Evolutionary conservation across 2,329 filamentous ascomycete genomes (phyloP), one percentile per base, ranked within the genome.

Genomic region (Penicillium brevicompactum): DNA sequence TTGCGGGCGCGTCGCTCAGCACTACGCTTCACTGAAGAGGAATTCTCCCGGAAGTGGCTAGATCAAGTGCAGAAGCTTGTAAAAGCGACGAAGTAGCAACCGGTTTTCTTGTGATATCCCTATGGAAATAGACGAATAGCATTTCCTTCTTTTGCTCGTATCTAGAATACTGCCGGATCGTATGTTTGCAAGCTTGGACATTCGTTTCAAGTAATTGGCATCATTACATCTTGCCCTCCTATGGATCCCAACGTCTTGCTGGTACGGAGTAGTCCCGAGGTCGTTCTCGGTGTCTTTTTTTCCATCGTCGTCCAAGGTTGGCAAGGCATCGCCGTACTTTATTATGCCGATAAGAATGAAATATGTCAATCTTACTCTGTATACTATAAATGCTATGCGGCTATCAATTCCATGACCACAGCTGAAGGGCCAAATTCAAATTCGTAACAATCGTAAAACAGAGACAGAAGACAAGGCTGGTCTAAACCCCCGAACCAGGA

Each of bases 21-120:
- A 1, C 84, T 85, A 74, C 80, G 94, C 45, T 99, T 99, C 70
- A 92, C 90, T 0, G 93, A 97, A 68, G 87, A 89, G 65, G 89
- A 88, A 56, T 99, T 99, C 76, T 87, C 84, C 1, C 82, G 82
- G 64, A 87, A 86, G 62, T 99, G 94, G 93, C 75, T 90, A 42
- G 74, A 74, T 30, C 85, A 95, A 72, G 84, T 95, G 79, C 86
- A 88, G 67, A 84, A 81, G 65, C 78, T 97, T 56, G 84, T 97
- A 32, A 67, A 67, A 40, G 66, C 73, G 72, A 46, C 54, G 32
- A 56, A 57, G 38, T 63, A 65, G 51, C 8, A 27, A 53, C 8
- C n/a, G 2, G 18, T 34, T 40, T 56, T 27, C 24, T 49, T 30
- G 45, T 49, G 38, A 58, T 48, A 53, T 51, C 51, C 45, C 16